Conservation (phyloP, 2,329 filamentous ascomycete species). For the Nannizzia gypsea region DNA sequence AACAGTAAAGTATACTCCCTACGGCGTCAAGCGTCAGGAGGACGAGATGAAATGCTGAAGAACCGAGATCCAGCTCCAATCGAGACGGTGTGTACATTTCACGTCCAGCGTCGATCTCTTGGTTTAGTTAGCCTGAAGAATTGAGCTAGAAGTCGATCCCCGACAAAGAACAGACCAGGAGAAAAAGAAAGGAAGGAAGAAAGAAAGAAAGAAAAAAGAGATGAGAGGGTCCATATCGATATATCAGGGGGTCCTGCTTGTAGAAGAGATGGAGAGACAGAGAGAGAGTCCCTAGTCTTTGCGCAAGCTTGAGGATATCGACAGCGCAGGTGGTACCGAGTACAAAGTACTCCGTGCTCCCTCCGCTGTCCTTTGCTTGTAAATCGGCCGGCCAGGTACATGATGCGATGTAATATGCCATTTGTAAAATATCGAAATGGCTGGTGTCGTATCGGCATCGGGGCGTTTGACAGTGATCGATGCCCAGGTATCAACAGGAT, state of each 20-base stretch:
- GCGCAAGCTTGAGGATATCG: too few species aligned
- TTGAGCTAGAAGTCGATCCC: neutral
- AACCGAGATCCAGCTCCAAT: conserved; percentile 2
- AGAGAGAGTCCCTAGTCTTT: too few species aligned
- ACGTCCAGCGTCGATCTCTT: neutral
- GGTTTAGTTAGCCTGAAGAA: neutral
- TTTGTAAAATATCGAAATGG: neutral
- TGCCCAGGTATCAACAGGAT: neutral
- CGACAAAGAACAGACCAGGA: neutral
- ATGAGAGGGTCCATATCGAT: neutral
- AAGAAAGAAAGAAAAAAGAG: neutral
- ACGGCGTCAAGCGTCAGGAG: neutral
- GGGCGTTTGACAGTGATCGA: neutral
- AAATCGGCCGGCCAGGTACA: neutral
- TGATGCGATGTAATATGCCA: conserved; percentile 2
- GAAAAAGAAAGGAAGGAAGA: neutral
- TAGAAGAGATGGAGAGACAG: neutral
- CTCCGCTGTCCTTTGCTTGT: neutral
- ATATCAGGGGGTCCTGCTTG: neutral
- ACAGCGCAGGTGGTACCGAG: neutral
- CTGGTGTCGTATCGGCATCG: neutral
- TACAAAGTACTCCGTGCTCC: neutral
- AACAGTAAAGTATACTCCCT: neutral
- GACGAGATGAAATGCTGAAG: neutral
- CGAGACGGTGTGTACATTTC: neutral